phyloP scores from a whole-genome alignment of 768 basidiomycete genomes.

The Butyriboletus loyo region DNA sequence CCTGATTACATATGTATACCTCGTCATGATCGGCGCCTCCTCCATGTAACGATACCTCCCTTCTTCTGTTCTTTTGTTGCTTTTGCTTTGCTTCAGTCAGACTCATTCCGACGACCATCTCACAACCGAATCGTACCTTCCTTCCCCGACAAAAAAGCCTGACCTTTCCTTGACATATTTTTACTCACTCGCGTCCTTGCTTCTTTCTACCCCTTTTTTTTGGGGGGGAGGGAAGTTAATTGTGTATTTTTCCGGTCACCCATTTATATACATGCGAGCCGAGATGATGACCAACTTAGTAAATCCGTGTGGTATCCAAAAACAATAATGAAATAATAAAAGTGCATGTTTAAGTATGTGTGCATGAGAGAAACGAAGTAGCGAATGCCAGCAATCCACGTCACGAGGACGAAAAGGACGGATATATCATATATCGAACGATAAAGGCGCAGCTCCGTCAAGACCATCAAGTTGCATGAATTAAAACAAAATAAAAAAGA shows the following conservation, averaged over 20 bases:
- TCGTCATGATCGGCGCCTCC: neutral
- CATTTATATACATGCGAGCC: neutral
- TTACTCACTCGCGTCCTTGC: neutral
- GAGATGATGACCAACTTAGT: neutral
- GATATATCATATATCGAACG: neutral
- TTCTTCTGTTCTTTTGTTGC: too few relatives aligned
- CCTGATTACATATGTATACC: neutral
- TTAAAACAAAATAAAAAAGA: neutral
- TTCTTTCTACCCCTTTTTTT: neutral
- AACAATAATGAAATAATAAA: neutral
- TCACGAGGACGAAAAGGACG: neutral
- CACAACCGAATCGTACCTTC: neutral
- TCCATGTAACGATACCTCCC: too few relatives aligned
- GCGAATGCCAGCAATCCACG: slow-evolving; percentile 8
- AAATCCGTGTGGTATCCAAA: slow-evolving; percentile 20
- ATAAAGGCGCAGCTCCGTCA: neutral
- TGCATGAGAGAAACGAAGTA: neutral
- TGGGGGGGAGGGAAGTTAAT: neutral
- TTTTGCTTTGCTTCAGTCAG: neutral
- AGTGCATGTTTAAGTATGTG: neutral
- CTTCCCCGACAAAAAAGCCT: neutral
- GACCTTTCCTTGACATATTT: neutral
- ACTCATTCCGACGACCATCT: neutral
- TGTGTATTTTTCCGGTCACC: neutral
- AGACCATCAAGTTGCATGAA: neutral